Percentiles rank a stretch among this genome's conserved stretches.
phyloP scores from a whole-genome alignment of 164 flowering plant genomes.

The Platanus orientalis region DNA sequence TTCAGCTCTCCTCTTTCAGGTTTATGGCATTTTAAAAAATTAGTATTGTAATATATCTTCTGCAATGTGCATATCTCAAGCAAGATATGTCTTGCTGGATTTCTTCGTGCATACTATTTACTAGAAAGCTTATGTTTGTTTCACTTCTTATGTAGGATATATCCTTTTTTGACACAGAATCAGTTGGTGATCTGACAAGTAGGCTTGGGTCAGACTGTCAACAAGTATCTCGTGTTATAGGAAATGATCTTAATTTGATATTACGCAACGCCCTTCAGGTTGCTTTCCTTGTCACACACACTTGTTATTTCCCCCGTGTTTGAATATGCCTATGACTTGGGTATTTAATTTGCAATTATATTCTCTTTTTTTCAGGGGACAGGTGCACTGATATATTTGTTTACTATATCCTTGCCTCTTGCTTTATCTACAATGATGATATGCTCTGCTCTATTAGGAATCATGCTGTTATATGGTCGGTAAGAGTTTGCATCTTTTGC shows the following conservation, averaged over 20 bases:
- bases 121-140: neutral
- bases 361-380: constrained; percentile 48
- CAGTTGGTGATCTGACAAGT: constrained; percentile 94
- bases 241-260: constrained; percentile 87
- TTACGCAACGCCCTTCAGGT: constrained; percentile 85
- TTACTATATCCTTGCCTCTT: constrained; percentile 82
- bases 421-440: constrained; percentile 65
- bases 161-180: constrained; percentile 78
- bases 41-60: neutral
- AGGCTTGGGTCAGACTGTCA: constrained; percentile 96
- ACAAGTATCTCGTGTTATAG: constrained; percentile 92
- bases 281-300: constrained; percentile 10
- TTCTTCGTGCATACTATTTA: neutral
- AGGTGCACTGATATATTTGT: constrained; percentile 77
- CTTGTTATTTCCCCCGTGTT: neutral
- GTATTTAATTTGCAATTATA: constrained; percentile 14
- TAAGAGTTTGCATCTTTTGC: constrained; percentile 33
- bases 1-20: constrained; percentile 80
- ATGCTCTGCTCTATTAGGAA: constrained; percentile 46
- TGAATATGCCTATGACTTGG: constrained; percentile 4
- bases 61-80: constrained; percentile 4
- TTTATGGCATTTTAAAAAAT: constrained; percentile 19
- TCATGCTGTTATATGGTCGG: constrained; percentile 74
- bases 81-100: neutral
- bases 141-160: constrained; percentile 59